Percentiles rank a stretch among this genome's conserved stretches.
Evolutionary conservation across 1,139 yeast species (phyloP).

Genomic region (Yamadazyma atlantica): DNA sequence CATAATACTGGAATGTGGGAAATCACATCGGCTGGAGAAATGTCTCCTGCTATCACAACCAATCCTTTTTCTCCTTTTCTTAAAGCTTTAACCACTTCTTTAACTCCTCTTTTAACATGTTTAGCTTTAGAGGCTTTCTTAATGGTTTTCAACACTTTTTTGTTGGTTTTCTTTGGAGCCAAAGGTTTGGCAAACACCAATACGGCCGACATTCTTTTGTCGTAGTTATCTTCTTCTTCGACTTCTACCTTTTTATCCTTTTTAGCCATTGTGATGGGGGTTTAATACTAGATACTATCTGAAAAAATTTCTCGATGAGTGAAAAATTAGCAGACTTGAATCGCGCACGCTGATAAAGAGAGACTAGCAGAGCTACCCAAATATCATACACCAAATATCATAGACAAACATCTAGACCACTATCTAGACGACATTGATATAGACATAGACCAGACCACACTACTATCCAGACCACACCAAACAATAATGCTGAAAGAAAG

Average conservation of each 20-base stretch:
- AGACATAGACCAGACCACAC: no score
- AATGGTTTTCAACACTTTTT: constrained; percentile 91
- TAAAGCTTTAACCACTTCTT: constrained; percentile 96
- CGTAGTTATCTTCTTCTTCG: constrained; percentile 83
- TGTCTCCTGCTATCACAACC: constrained; percentile 96
- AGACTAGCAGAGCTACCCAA: no score
- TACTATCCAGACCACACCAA: no score
- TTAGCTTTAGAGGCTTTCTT: constrained; percentile 97
- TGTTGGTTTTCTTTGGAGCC: constrained; percentile 94
- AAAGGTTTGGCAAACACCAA: constrained; percentile 92
- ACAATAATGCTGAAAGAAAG: no score
- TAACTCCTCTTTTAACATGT: constrained; percentile 98
- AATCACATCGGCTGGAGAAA: constrained; percentile 95
- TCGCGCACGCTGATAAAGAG: neutral
- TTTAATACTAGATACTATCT: neutral
- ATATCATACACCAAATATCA: no score
- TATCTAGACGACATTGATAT: no score
- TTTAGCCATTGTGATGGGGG: constrained; percentile 45
- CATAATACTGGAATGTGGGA: constrained; percentile 97
- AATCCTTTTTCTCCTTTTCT: constrained; percentile 98
- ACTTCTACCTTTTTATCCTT: constrained; percentile 33
- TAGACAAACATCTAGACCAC: no score
- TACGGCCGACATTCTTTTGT: constrained; percentile 83
- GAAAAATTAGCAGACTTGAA: neutral
- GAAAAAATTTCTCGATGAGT: constrained; percentile 1